Evolutionary conservation across 2,329 filamentous ascomycete genomes (phyloP).

Genomic region (Aspergillus bombycis): DNA sequence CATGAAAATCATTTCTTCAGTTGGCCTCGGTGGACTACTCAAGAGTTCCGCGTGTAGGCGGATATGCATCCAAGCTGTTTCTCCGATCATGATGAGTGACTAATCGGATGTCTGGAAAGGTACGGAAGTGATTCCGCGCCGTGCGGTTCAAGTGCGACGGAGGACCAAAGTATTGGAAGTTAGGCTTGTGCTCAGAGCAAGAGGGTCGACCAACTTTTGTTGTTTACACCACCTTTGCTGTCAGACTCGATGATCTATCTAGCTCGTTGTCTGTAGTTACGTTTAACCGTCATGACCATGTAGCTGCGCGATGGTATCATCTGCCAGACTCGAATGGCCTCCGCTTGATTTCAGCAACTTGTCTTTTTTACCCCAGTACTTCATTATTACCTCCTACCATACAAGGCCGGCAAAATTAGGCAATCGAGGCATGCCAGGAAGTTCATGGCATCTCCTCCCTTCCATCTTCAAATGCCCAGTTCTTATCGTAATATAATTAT

Average conservation of each 20-base stretch:
- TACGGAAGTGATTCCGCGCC: neutral
- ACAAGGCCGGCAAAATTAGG: neutral
- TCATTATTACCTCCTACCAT: neutral
- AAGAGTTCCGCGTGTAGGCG: neutral
- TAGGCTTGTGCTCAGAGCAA: neutral
- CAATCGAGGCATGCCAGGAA: neutral
- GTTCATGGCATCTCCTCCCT: neutral
- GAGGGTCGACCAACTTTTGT: neutral
- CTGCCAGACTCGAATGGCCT: neutral
- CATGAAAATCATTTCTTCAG: neutral
- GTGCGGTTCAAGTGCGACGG: neutral
- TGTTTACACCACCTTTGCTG: neutral
- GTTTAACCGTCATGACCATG: neutral
- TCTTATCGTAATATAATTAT: neutral
- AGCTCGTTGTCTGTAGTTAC: neutral
- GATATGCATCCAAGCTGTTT: neutral
- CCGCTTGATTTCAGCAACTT: neutral
- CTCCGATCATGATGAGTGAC: neutral
- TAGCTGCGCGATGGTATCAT: neutral
- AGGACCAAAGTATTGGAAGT: no score
- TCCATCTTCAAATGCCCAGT: neutral
- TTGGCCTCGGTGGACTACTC: neutral
- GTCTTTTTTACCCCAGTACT: neutral
- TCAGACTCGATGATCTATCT: neutral
- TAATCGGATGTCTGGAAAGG: neutral